These are phyloP conservation scores for Kalmanozyma brasiliensis DNA, from an alignment of 1,284 basidiomycete genomes.

Conservation along the genomic window DNA sequence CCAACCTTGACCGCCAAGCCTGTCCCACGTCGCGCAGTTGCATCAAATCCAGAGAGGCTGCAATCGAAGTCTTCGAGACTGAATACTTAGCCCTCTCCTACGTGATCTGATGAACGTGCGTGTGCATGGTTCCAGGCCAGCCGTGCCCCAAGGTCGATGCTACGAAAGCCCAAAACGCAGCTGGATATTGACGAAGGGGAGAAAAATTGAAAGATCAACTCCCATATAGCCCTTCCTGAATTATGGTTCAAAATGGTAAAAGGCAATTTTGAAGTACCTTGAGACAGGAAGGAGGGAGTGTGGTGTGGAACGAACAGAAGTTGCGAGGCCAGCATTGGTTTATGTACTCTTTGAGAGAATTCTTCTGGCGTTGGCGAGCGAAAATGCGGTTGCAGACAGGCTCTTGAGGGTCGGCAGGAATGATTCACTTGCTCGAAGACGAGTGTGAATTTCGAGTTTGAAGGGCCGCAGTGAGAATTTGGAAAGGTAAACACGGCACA, in stretches of 20 bases:
- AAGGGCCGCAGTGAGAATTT: background rate
- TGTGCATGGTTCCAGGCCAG: too few species aligned
- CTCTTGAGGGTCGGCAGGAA: background rate
- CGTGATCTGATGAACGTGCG: background rate
- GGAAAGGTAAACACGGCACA: too few species aligned
- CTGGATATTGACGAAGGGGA: constrained; percentile 26
- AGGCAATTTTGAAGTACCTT: constrained; percentile 57
- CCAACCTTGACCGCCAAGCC: background rate
- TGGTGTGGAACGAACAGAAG: background rate
- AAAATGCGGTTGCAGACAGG: constrained; percentile 2
- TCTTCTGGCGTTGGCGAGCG: constrained; percentile 6
- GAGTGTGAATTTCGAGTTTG: too few species aligned
- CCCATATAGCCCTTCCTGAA: constrained; percentile 48
- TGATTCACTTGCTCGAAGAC: too few species aligned
- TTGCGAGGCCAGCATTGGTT: background rate
- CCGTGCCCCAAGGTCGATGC: too few species aligned
- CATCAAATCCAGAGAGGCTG: background rate
- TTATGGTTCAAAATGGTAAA: constrained; percentile 62
- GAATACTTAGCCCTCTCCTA: background rate
- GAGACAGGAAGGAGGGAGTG: constrained; percentile 56
- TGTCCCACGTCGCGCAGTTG: background rate
- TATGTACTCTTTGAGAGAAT: constrained; percentile 22
- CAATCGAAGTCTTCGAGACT: constrained; percentile 25
- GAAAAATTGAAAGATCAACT: constrained; percentile 54
- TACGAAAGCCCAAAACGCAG: constrained; percentile 18